A percentile compares a stretch with the other conserved stretches of the same genome.
These are phyloP conservation scores for Calonectria pauciramosa DNA, from an alignment of 2,329 filamentous ascomycete species.

Conservation along the genomic window DNA sequence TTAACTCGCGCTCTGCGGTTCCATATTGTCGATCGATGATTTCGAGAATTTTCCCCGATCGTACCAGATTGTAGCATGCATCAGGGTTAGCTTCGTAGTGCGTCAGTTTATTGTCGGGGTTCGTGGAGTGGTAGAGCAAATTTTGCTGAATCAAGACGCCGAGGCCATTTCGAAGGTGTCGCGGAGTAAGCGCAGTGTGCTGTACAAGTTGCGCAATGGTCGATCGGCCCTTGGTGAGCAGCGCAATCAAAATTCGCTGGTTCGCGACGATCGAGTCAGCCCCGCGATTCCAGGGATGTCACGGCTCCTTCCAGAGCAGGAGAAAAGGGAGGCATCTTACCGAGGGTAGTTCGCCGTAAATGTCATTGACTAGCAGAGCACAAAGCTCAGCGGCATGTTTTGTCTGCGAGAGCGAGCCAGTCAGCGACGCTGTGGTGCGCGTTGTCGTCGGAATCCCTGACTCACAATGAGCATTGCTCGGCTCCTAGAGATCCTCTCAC, in stretches of 20 bases:
- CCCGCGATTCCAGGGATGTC: conserved; percentile 36
- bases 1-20: conserved; percentile 78
- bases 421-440: conserved; percentile 40
- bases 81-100: conserved; percentile 88
- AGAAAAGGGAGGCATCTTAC: conserved; percentile 67
- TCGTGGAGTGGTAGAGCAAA: conserved; percentile 81
- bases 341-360: conserved; percentile 91
- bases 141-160: conserved; percentile 91
- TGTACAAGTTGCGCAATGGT: conserved; percentile 77
- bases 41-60: conserved; percentile 85
- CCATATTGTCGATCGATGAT: conserved; percentile 82
- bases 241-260: conserved; percentile 86
- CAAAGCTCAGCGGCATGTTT: conserved; percentile 90
- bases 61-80: conserved; percentile 85
- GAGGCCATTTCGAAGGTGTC: conserved; percentile 84
- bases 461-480: conserved; percentile 70
- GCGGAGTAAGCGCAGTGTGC: conserved; percentile 79
- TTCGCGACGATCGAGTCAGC: conserved; percentile 45
- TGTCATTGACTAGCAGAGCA: conserved; percentile 87
- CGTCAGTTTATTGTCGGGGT: conserved; percentile 72
- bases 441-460: conserved; percentile 40
- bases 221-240: conserved; percentile 85
- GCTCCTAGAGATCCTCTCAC: conserved; percentile 83
- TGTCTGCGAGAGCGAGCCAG: conserved; percentile 59
- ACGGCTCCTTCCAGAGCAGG: conserved; percentile 17